A percentile compares a stretch with the other conserved stretches of the same genome.
Evolutionary conservation across 2,329 filamentous ascomycete species (phyloP).

Genomic region (Ophiostoma pallidulum): DNA sequence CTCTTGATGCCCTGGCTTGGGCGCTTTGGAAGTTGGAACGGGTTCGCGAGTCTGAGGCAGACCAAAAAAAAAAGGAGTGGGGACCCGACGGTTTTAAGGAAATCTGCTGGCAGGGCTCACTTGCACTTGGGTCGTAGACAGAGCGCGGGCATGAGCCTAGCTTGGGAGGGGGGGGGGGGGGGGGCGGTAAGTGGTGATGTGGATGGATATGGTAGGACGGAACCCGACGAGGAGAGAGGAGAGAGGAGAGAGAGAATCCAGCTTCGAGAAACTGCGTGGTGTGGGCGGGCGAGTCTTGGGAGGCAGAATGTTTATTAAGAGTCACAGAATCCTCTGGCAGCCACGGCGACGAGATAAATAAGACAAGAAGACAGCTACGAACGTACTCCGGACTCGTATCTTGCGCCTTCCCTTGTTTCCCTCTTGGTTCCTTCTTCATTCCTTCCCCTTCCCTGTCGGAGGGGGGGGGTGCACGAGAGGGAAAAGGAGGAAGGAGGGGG

Average conservation of each 20-base stretch:
- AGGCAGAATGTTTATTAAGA: constrained; percentile 2
- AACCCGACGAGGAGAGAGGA: neutral
- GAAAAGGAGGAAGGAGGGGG: constrained; percentile 3
- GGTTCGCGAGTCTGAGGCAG: constrained; percentile 4
- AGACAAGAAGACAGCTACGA: no score
- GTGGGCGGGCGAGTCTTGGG: neutral
- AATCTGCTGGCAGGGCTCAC: neutral
- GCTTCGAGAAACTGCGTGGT: neutral
- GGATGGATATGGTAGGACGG: constrained; percentile 8
- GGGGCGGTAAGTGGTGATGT: constrained; percentile 1
- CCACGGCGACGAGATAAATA: constrained; percentile 1
- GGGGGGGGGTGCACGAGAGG: neutral
- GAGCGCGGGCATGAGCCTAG: neutral
- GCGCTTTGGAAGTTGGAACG: constrained; percentile 4
- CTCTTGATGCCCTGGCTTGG: constrained; percentile 7
- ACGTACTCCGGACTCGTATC: no score
- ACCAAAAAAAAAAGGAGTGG: constrained; percentile 8
- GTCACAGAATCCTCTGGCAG: constrained; percentile 4
- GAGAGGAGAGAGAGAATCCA: neutral
- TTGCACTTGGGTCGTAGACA: no score
- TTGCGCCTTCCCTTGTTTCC: no score
- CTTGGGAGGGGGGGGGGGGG: neutral
- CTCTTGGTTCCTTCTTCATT: neutral
- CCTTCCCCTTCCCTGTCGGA: neutral
- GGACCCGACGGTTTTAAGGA: constrained; percentile 10